A percentile compares a stretch with the other conserved stretches of the same genome.
phyloP scores from a whole-genome alignment of 192 early-diverging fungal genomes.

The Podila clonocystis region DNA sequence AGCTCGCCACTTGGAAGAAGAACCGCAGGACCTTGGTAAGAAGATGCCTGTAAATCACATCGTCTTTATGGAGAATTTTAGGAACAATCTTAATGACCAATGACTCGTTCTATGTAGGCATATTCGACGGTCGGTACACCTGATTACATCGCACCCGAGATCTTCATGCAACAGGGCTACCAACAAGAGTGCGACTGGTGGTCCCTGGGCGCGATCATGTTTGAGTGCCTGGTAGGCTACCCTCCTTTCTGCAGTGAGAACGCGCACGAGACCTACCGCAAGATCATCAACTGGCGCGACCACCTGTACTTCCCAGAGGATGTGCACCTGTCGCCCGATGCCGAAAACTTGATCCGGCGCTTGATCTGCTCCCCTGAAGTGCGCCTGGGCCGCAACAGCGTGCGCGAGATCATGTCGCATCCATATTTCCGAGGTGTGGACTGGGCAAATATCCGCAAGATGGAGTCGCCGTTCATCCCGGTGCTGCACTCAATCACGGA shows the following conservation, averaged over 20 bases:
- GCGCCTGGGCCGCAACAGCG: slow-evolving; percentile 82
- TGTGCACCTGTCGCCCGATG: slow-evolving; percentile 88
- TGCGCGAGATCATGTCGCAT: slow-evolving; percentile 89
- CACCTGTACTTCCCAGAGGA: slow-evolving; percentile 93
- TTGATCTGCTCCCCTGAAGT: slow-evolving; percentile 89
- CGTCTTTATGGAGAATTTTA: too few relatives aligned
- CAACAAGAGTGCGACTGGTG: slow-evolving; percentile 99
- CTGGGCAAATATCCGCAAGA: slow-evolving; percentile 86
- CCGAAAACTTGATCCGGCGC: slow-evolving; percentile 91
- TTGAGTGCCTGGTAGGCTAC: slow-evolving; percentile 97
- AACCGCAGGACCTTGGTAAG: slow-evolving; percentile 90
- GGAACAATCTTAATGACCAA: background rate
- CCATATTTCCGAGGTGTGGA: slow-evolving; percentile 95
- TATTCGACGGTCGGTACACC: slow-evolving; percentile 99
- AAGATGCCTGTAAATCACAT: background rate
- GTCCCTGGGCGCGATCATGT: slow-evolving; percentile 99
- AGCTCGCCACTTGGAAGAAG: slow-evolving; percentile 98
- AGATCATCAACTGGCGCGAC: slow-evolving; percentile 98
- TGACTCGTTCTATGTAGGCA: slow-evolving; percentile 61
- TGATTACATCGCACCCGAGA: slow-evolving; percentile 96
- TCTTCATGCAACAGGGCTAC: slow-evolving; percentile 95
- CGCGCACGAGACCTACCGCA: slow-evolving; percentile 96
- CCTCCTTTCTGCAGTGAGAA: slow-evolving; percentile 98
- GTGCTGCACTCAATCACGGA: slow-evolving; percentile 94
- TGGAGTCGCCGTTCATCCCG: slow-evolving; percentile 93